Base-by-base conservation (phyloP, 371 early-diverging fungal species). In the Haplosporangium sp. region DNA sequence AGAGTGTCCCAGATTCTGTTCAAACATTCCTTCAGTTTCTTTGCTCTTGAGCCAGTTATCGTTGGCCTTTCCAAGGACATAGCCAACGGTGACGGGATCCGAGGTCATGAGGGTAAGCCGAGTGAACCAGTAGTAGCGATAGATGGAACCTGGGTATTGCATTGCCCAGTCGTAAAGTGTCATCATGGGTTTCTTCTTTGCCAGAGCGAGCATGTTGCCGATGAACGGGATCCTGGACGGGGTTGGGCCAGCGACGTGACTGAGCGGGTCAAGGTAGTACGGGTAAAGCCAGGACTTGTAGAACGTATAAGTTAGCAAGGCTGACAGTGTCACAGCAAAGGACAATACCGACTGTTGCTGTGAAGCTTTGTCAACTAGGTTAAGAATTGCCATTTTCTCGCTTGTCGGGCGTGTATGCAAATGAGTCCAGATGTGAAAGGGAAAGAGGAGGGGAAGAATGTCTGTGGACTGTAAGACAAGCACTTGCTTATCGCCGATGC, bases 31-130 rank as follows among this genome's bases (percentile, higher is more conserved):
- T 29, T 77, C 72, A 3, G 77, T 77, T 0, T 41, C 77, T n/a
- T 71, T 70, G 21, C 67, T 67, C 67, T 77, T 77, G 58, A 77
- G 59, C 77, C 77, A 77, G 72, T 77, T 77, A 41, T 77, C 77
- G 57, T 71, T 77, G 45, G 55, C 72, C 18, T 70, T 70, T 18
- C 77, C 77, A 9, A 77, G 71, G 48, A 77, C 68, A 53, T 77
- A 77, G 0, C 77, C 77, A 42, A 67, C 72, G 5, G 77, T 77
- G 57, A 77, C 47, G 1, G 77, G 77, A 8, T 77, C 77, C 20
- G 77, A 77, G 45, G 71, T 77, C 64, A 77, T 48, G 37, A 77
- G 67, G 5, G 77, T 77, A 56, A 71, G 57, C 6, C 77, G 71
- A 9, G 64, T 52, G 48, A 77, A 77, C 77, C 77, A 77, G 60